Base-by-base conservation (phyloP, 208 protist genomes). In the Crithidia sp. region DNA sequence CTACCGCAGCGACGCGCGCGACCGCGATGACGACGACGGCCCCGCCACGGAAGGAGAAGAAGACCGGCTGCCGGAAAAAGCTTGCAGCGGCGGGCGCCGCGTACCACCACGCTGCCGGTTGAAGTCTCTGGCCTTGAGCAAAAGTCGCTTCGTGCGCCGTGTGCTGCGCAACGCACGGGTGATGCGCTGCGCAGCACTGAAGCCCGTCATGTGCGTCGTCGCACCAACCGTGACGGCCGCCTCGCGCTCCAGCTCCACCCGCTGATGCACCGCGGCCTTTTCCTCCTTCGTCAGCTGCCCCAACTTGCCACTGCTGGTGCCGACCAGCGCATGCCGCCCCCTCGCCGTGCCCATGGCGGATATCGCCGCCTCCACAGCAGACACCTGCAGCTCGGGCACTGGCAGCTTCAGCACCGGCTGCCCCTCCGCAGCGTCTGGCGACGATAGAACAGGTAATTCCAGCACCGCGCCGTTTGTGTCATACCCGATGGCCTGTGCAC, bases 401-500 rank as follows among this genome's bases (percentile, higher is more conserved):
- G 74, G 74, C 44, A 79, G 36, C 67, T 79, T 79, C 39, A 79
- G 55, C 47, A 79, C 67, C 53, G 74, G 55, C 67, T 66, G 74
- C 62, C n/a, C 54, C 37, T 70, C 67, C 60, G 43, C 14, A 65
- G 50, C 10, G 12, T 53, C n/a, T 6, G 14, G 28, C 28, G 28
- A 28, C 28, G 28, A 28, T 0, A 1, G 28, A 28, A 28, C 28
- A 28, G 72, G 56, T 44, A 79, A 53, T 70, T 74, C 71, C 14
- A 77, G 53, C 12, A 67, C 60, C 0, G 76, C 49, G 5, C 75
- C 76, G 43, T 65, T 83, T 13, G 53, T 56, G 52, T 60, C 77
- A 75, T 87, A 87, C 41, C 86, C 86, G 49, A 81, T 82, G 10
- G 63, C 82, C 59, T 90, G 85, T 10, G 83, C 91, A 67, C 88